Conservation (phyloP, 2,329 filamentous ascomycete species). For the Zasmidium citrigriseum region DNA sequence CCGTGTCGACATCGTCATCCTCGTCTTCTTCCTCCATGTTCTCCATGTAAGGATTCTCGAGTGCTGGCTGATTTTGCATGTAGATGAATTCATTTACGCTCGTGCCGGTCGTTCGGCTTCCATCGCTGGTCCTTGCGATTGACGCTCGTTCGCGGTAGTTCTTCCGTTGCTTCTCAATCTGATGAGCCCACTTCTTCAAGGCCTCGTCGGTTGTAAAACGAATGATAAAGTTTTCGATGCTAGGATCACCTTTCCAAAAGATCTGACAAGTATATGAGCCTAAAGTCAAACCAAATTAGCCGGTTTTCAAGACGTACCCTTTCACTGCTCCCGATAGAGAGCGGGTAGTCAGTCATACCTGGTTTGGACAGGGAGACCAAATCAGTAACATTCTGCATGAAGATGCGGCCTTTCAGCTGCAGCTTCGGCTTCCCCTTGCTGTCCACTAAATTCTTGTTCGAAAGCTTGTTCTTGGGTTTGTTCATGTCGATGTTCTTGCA, state of each 20-base stretch:
- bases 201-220: conserved; percentile 87
- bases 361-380: conserved; percentile 85
- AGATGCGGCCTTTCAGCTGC: conserved; percentile 94
- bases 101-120: conserved; percentile 38
- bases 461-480: conserved; percentile 72
- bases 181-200: conserved; percentile 87
- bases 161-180: conserved; percentile 73
- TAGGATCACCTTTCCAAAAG: conserved; percentile 96
- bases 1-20: conserved; percentile 47
- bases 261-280: conserved; percentile 95
- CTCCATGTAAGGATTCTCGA: conserved; percentile 81
- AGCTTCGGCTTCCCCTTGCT: conserved; percentile 74
- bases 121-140: conserved; percentile 45
- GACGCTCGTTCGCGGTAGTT: conserved; percentile 50
- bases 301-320: conserved; percentile 29
- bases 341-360: conserved; percentile 57
- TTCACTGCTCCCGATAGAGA: conserved; percentile 23
- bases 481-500: conserved; percentile 91
- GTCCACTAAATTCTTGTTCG: conserved; percentile 70
- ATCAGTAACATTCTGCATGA: conserved; percentile 98
- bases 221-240: conserved; percentile 94
- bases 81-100: conserved; percentile 77
- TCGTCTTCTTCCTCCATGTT: conserved; percentile 58
- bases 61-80: conserved; percentile 66
- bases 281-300: conserved; percentile 40